A percentile compares a stretch with the other conserved stretches of the same genome.
Conservation (phyloP, 805 yeast species). For the Scheffersomyces stipitis region DNA sequence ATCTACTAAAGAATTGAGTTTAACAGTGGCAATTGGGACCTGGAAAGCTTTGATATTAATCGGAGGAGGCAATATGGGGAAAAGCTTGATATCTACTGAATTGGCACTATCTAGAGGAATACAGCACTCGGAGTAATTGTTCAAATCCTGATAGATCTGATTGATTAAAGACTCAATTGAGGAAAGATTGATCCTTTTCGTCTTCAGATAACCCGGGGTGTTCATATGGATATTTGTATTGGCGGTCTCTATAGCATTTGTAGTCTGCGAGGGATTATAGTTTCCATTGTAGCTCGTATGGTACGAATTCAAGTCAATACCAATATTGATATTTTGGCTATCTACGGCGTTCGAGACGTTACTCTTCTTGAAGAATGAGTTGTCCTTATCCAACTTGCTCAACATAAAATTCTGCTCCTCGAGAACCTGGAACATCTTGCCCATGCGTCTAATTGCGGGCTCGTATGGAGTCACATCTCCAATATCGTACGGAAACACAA, state of each 20-base stretch:
- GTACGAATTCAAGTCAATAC: not conserved
- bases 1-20: constrained; percentile 70
- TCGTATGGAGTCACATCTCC: constrained; percentile 86
- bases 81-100: constrained; percentile 88
- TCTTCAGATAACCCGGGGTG: constrained; percentile 37
- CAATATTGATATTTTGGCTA: not conserved
- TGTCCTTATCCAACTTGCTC: constrained; percentile 49
- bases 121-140: constrained; percentile 93
- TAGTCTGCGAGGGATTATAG: not conserved
- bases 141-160: constrained; percentile 91
- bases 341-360: not conserved
- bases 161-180: constrained; percentile 74
- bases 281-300: not conserved
- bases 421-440: constrained; percentile 82
- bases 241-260: constrained; percentile 3
- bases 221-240: constrained; percentile 6
- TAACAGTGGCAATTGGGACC: constrained; percentile 90
- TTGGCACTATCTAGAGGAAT: constrained; percentile 90
- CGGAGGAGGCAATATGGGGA: constrained; percentile 83
- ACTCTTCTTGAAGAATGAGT: constrained; percentile 38
- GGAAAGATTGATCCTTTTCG: constrained; percentile 34
- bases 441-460: constrained; percentile 77
- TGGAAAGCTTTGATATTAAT: constrained; percentile 74
- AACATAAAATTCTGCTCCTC: constrained; percentile 85
- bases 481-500: constrained; percentile 75